Base-by-base conservation (phyloP, 495 filamentous ascomycete species). In the Cercophora newfieldiana region DNA sequence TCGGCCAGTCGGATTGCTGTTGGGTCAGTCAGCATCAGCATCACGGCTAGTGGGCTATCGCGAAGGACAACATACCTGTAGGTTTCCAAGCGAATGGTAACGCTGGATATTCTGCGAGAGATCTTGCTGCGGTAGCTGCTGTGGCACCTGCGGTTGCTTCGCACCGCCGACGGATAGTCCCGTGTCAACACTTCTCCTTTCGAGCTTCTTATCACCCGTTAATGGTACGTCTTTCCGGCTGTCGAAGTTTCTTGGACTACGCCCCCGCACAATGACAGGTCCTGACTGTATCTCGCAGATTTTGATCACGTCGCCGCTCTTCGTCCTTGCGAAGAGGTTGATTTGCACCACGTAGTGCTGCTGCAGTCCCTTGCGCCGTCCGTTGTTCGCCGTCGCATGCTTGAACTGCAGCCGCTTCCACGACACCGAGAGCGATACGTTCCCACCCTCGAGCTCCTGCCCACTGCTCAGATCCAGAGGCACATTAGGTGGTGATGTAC, bases 341-440 rank as follows among this genome's bases (percentile, higher is more conserved):
- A 91, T 85, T 63, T 86, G 83, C 67, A 91, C 86, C 6, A 89
- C 82, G 70, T 90, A 90, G 67, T 91, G 88, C 72, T 90, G 88
- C 72, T 91, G 88, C 49, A 90, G 69, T 22, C 88, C 88, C 71
- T 90, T 91, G 58, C 88, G 75, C 30, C 88, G 88, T 14, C 90
- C 90, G 64, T 92, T 92, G 73, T 92, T 92, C 24, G 93, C 93
- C 7, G 93, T 97, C 2, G 93, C 93, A 54, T 94, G 91, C 62
- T 94, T 91, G 72, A 97, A 97, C 74, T 97, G 93, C 59, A 97
- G 78, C 21, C 93, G 83, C 76, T 96, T 96, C 93, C 93, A 97
- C 19, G 90, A 87, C 48, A 96, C 89, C 2, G 91, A 91, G 24
- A 90, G 86, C 68, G 87, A 90, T 47, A 94, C 87, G 8, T 89